These are phyloP conservation scores for Colletotrichum spaethianum DNA, from an alignment of 2,329 filamentous ascomycete species.

Conservation along the genomic window DNA sequence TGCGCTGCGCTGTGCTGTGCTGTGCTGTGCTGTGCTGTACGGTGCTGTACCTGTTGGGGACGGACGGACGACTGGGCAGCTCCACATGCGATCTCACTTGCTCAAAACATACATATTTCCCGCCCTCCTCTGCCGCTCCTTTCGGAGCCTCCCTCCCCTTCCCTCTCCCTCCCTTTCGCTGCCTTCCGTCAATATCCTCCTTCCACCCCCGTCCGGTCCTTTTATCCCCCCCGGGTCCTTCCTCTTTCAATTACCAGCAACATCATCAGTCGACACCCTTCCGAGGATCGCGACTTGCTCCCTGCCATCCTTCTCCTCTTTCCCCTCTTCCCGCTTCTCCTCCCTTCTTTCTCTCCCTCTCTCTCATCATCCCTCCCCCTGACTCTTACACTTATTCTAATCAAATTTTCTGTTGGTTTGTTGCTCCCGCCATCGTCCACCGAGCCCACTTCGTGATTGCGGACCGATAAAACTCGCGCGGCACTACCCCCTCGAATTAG, in stretches of 20 bases:
- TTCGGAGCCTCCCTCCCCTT: conserved; percentile 26
- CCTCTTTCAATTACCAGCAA: conserved; percentile 9
- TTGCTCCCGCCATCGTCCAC: conserved; percentile 26
- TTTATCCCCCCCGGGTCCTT: conserved; percentile 1
- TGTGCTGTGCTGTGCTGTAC: no score
- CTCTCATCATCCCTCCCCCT: conserved; percentile 18
- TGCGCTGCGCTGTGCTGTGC: no score
- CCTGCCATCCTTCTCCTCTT: conserved; percentile 45
- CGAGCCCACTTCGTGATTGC: conserved; percentile 8
- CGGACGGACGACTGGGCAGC: neutral
- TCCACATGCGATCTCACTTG: conserved; percentile 32
- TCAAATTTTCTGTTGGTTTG: conserved; percentile 3
- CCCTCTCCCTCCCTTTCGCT: conserved; percentile 36
- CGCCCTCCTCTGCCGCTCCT: conserved; percentile 37
- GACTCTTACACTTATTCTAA: conserved; percentile 1
- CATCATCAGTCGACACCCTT: conserved; percentile 10
- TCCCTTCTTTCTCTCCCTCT: conserved; percentile 16
- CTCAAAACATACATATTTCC: conserved; percentile 42
- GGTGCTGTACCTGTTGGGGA: conserved; percentile 1
- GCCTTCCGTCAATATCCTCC: conserved; percentile 19
- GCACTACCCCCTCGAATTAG: conserved; percentile 10
- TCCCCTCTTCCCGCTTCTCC: conserved; percentile 27
- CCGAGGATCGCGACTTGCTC: conserved; percentile 27
- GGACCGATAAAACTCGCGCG: conserved; percentile 11
- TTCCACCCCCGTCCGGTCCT: neutral